Evolutionary conservation across 192 early-diverging fungal species (phyloP).

Genomic region (Umbelopsis isabellina): DNA sequence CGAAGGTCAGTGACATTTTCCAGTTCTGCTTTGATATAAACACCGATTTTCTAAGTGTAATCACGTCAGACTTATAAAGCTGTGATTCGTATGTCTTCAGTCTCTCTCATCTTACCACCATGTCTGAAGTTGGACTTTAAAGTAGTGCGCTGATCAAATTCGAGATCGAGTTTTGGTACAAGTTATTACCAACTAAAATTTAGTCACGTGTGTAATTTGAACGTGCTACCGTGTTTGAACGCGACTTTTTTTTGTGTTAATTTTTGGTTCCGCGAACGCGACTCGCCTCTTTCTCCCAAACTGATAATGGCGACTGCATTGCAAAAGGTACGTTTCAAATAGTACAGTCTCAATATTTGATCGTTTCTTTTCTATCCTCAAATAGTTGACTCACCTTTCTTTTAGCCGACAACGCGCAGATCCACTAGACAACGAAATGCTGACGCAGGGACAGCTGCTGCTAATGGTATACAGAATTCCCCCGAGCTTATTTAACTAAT

Average conservation of each 20-base stretch:
- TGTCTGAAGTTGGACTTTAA: neutral
- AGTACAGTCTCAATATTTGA: neutral
- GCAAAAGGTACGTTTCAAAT: neutral
- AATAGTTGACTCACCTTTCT: neutral
- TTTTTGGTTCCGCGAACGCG: slow-evolving; percentile 14
- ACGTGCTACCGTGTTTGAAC: neutral
- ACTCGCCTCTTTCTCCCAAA: neutral
- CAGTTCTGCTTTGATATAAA: slow-evolving; percentile 78
- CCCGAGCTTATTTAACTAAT: neutral
- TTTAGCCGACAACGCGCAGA: neutral
- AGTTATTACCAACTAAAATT: too few relatives aligned
- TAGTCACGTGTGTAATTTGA: neutral
- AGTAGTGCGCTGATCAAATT: neutral
- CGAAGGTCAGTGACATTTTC: slow-evolving; percentile 78
- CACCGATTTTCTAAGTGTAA: slow-evolving; percentile 45
- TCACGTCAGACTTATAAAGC: too few relatives aligned
- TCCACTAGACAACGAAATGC: too few relatives aligned
- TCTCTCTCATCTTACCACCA: neutral
- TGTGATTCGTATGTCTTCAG: neutral
- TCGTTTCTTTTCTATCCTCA: neutral
- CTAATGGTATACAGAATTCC: too few relatives aligned
- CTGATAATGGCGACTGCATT: neutral
- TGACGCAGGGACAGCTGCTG: too few relatives aligned
- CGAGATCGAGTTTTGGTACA: too few relatives aligned
- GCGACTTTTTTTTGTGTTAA: slow-evolving; percentile 11